Percentiles rank a stretch among this genome's conserved stretches.
Conservation (phyloP, 352 stramenopile species). For the Aphanomyces euteiches region DNA sequence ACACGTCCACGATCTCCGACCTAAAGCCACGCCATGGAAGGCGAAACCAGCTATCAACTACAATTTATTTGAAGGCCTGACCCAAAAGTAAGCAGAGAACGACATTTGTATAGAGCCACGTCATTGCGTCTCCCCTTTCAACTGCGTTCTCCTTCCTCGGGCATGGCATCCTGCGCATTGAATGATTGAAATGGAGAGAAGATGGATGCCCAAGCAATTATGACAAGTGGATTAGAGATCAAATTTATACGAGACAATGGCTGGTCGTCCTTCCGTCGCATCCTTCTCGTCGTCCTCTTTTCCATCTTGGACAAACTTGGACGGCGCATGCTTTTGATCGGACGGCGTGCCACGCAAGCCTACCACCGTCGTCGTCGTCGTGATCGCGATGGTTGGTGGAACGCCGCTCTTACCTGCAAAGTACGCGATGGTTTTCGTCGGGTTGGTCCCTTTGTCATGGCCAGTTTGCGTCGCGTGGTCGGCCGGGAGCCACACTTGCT, state of each 20-base stretch:
- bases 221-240: constrained; percentile 42
- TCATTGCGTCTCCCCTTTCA: too few species aligned
- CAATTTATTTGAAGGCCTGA: constrained; percentile 10
- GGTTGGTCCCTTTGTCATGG: constrained; percentile 79
- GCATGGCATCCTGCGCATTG: too few species aligned
- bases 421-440: constrained; percentile 68
- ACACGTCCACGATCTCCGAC: constrained; percentile 3
- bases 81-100: constrained; percentile 9
- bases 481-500: constrained; percentile 78
- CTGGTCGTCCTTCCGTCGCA: constrained; percentile 34
- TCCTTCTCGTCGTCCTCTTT: constrained; percentile 38
- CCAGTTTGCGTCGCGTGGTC: constrained; percentile 77
- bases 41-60: not conserved
- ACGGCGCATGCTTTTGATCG: constrained; percentile 1
- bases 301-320: constrained; percentile 31
- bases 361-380: constrained; percentile 3
- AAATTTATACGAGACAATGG: constrained; percentile 68
- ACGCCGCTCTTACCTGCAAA: constrained; percentile 54
- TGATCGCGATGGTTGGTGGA: not conserved
- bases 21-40: constrained; percentile 15
- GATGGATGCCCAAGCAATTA: not conserved
- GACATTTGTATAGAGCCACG: not conserved
- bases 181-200: too few species aligned
- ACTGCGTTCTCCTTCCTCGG: too few species aligned
- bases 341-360: constrained; percentile 35